Base-by-base conservation (phyloP, 257 asterid genomes). In the Osmanthus fragrans region DNA sequence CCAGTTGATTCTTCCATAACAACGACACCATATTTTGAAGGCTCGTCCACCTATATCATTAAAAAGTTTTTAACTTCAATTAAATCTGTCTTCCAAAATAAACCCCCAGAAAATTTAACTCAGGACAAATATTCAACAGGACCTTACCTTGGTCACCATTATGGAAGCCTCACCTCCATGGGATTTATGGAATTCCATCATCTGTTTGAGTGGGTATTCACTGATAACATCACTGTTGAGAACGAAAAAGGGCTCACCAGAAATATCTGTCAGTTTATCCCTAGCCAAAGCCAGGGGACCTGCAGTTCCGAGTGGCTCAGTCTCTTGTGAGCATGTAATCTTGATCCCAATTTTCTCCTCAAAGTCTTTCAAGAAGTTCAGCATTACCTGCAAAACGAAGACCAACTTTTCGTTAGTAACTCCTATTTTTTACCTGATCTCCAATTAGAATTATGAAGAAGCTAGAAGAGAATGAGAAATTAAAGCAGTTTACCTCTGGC, bases 261-360 rank as follows among this genome's bases (percentile, higher is more conserved):
- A 92, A 73, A 80, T 82, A 77, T 90, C 99, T 42, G 89, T 47
- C 82, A 94, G 89, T 85, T 92, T 94, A 81, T 94, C 94, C 88
- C 97, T 82, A 73, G 99, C 99, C 93, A 95, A 86, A 81, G 99
- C 99, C 77, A 95, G 96, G 76, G 99, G 99, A 58, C 99, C 98
- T 36, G 99, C 99, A 64, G 99, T 95, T 72, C 99, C 99, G 65
- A 95, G 97, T n/a, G 99, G 99, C 85, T 95, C 99, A 45, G 97
- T 95, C 89, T 95, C 99, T 81, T 91, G 97, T 3, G 99, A 95
- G 86, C 99, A 95, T 19, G 94, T 88, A 74, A 95, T 95, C 89
- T 90, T 92, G 76, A 95, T 92, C 83, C 87, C 99, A 75, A 95
- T 95, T 86, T 92, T 95, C 29, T 89, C 73, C 90, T 92, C 98